phyloP scores from a whole-genome alignment of 345 rosid genomes.

The Dipteronia dyeriana region DNA sequence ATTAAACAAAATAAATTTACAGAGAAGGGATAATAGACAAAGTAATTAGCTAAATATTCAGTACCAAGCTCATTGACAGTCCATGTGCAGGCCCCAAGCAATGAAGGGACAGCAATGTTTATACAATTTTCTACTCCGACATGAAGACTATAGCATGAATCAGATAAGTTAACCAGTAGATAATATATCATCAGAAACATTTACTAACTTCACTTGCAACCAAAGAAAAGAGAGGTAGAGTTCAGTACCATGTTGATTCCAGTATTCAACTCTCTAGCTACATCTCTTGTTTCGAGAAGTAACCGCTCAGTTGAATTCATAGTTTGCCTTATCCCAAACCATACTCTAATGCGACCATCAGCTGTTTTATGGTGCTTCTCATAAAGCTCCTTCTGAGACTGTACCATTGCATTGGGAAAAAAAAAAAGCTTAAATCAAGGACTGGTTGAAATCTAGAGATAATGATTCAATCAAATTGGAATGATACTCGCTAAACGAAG shows the following conservation, averaged over 20 bases:
- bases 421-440: constrained; percentile 17
- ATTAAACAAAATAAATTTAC: neutral
- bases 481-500: neutral
- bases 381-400: constrained; percentile 67
- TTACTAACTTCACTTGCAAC: neutral
- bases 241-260: constrained; percentile 72
- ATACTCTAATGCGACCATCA: constrained; percentile 63
- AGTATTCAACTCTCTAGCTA: constrained; percentile 59
- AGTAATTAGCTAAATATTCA: neutral
- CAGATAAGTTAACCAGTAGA: neutral
- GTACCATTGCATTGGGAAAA: constrained; percentile 28
- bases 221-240: neutral
- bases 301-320: constrained; percentile 69
- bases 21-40: neutral
- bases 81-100: neutral
- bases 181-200: neutral
- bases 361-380: constrained; percentile 62
- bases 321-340: constrained; percentile 69
- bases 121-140: neutral
- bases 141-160: neutral
- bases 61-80: neutral
- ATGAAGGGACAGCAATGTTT: neutral
- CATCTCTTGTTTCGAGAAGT: constrained; percentile 54
- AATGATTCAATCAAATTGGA: neutral
- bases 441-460: neutral